Evolutionary conservation across 305 asterid species (phyloP), one percentile per base, ranked within the genome.

Genomic region (Stenogyne calaminthoides): DNA sequence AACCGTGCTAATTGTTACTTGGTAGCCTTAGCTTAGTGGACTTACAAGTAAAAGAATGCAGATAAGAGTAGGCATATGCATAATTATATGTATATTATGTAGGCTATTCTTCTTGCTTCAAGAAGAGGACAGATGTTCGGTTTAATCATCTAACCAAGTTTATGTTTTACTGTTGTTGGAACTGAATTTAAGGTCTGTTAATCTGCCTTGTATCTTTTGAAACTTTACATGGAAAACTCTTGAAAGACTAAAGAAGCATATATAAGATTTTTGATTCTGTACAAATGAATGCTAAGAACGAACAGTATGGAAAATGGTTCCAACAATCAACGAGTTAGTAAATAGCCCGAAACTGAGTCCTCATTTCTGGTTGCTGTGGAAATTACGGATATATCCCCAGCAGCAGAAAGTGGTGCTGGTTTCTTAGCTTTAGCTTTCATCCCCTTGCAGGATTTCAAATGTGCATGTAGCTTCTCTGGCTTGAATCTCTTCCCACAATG

Each of bases 381-480:
- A 54, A 27, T 72, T 55, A 77, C 40, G 58, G 78, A 59, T 34
- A 44, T 32, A 15, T 72, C 72, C 18, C 78, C 72, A 27, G 73
- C 60, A 44, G 70, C 34, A 6, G 72, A 40, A 58, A 27, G n/a
- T 37, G 34, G 76, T 76, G 54, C 16, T 27, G 36, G 36, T 32
- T 32, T 32, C 83, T 82, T 90, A 71, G 83, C 57, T 57, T 63
- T 46, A 12, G 84, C 85, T 76, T 83, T 90, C 76, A 83, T 85
- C 69, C 87, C 91, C 77, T 78, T 90, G 89, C 98, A 92, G 37
- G 90, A 89, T 72, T 86, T 85, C 97, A 92, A 89, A 77, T 92
- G 98, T 15, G 86, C 71, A 71, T 87, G 90, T 63, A 90, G 79
- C 78, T 90, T 90, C 83, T 90, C 96, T 40, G 97, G 98, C 77